These are phyloP conservation scores for Ceratocystis harringtonii DNA, from an alignment of 2,329 filamentous ascomycete species.

Conservation along the genomic window DNA sequence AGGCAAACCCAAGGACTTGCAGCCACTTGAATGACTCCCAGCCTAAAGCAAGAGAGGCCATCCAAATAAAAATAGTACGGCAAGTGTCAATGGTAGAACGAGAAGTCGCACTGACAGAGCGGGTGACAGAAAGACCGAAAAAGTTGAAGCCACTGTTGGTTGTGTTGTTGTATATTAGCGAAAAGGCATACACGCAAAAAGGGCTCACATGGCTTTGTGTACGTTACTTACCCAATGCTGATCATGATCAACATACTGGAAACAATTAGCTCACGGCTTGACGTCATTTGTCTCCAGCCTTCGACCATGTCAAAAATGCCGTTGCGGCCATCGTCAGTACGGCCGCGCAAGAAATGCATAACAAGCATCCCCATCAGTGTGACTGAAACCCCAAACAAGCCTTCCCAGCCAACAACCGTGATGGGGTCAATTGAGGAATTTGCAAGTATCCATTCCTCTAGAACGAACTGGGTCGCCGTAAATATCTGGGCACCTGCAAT, in stretches of 20 bases:
- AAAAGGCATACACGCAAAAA: slow-evolving; percentile 5
- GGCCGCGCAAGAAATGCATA: slow-evolving; percentile 62
- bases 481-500: slow-evolving; percentile 95
- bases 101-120: slow-evolving; percentile 77
- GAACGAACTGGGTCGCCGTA: slow-evolving; percentile 87
- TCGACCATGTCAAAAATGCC: slow-evolving; percentile 87
- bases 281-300: slow-evolving; percentile 65
- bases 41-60: slow-evolving; percentile 78
- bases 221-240: slow-evolving; percentile 61
- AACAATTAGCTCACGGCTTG: slow-evolving; percentile 53
- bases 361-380: slow-evolving; percentile 68
- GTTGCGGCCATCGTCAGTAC: slow-evolving; percentile 54
- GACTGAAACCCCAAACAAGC: slow-evolving; percentile 71
- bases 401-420: slow-evolving; percentile 90
- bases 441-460: slow-evolving; percentile 83
- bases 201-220: neutral
- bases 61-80: slow-evolving; percentile 94
- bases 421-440: slow-evolving; percentile 56
- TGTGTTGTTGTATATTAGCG: slow-evolving; percentile 18
- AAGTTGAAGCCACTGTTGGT: slow-evolving; percentile 78
- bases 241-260: slow-evolving; percentile 90
- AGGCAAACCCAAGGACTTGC: slow-evolving; percentile 72
- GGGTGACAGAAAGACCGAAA: slow-evolving; percentile 88
- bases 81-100: slow-evolving; percentile 95
- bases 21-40: slow-evolving; percentile 99